Evolutionary conservation across 345 rosid genomes (phyloP).

Genomic region (Noccaea bulbosa): DNA sequence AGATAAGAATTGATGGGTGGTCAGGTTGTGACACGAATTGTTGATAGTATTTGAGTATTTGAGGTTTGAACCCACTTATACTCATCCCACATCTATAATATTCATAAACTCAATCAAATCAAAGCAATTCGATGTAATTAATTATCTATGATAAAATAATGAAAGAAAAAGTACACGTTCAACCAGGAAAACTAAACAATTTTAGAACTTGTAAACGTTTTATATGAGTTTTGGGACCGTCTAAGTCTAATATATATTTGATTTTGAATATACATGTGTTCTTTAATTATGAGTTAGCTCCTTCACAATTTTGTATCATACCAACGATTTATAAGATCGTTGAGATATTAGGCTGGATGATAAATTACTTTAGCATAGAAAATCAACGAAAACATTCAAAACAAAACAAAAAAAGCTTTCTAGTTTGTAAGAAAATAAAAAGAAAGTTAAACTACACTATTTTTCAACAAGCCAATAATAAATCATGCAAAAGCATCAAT

Average conservation of each 20-base stretch:
- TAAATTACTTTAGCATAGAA: background rate
- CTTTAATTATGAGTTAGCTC: background rate
- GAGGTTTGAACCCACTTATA: background rate
- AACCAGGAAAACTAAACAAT: slow-evolving; percentile 5
- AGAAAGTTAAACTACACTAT: background rate
- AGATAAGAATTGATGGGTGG: background rate
- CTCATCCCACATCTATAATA: background rate
- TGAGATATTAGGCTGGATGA: background rate
- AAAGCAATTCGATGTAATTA: no score
- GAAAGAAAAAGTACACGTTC: background rate
- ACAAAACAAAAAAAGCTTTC: background rate
- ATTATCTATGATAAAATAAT: no score
- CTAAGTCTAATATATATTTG: background rate
- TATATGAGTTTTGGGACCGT: background rate
- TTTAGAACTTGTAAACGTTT: background rate
- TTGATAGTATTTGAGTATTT: background rate
- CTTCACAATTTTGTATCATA: background rate
- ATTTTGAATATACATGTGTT: background rate
- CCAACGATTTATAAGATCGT: background rate
- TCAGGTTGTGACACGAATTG: background rate
- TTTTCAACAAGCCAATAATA: background rate
- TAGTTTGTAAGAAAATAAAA: background rate
- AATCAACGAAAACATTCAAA: background rate
- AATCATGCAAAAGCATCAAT: slow-evolving; percentile 16
- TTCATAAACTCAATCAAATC: background rate